Base-by-base conservation (phyloP, 805 yeast genomes). In the Metschnikowia hibisci region DNA sequence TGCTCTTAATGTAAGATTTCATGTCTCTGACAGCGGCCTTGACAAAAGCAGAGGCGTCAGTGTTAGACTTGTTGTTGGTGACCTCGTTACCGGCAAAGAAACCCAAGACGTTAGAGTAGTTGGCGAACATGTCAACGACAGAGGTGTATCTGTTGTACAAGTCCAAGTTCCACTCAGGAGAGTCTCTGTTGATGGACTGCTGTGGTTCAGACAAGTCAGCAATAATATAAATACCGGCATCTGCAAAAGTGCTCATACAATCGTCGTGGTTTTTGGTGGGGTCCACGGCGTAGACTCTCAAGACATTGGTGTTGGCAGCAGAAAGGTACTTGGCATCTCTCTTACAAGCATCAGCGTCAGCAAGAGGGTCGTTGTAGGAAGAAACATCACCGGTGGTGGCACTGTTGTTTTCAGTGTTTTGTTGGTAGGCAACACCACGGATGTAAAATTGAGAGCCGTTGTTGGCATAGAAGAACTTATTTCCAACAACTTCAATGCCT, bases 61-160 rank as follows among this genome's bases (percentile, higher is more conserved):
- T 86, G 66, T 87, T 90, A 38, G 88, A 69, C 34, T 66, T 68
- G 59, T 87, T 88, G 66, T 90, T 91, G 47, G 91, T 80, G 42
- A 93, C 98, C 75, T 91, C 99, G 67, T 93, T 93, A 48, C 98
- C 99, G 23, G 98, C 98, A 67, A 91, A 90, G 76, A 87, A 90
- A 2, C 98, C 99, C 50, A 91, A 73, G 14, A 87, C 78, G 66
- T 91, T 91, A 37, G 82, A 67, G 68, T 90, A 91, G 55, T 77
- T 72, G 46, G 81, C 78, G 71, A 93, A 78, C 53, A 76, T 69
- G 64, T 93, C 97, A 44, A 93, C 80, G 28, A 91, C 96, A 22
- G 74, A 66, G 38, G 84, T 81, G 71, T 91, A 91, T 62, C 97
- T 78, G 45, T 79, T 69, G 67, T 78, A 85, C 43, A 88, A 73